phyloP scores from a whole-genome alignment of 306 rosid genomes.

The Gastrolobium bilobum region DNA sequence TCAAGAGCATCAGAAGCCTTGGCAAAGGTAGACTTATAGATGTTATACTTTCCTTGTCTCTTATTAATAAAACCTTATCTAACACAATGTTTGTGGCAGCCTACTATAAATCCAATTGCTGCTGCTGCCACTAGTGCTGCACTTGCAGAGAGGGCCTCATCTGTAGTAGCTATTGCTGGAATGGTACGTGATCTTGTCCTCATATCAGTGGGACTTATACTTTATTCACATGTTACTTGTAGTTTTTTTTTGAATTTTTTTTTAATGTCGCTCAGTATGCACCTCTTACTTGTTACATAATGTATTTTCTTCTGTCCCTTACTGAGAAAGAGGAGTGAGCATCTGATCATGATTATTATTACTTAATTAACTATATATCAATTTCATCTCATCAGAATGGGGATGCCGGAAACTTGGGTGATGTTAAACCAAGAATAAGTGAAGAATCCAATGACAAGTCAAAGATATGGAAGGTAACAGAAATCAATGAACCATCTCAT shows the following conservation, averaged over 20 bases:
- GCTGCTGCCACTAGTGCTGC: slow-evolving; percentile 73
- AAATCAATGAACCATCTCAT: slow-evolving; percentile 85
- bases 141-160: slow-evolving; percentile 77
- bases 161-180: slow-evolving; percentile 81
- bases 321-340: not conserved
- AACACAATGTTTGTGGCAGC: slow-evolving; percentile 63
- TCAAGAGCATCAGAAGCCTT: slow-evolving; percentile 84
- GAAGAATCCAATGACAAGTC: slow-evolving; percentile 98
- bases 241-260: not conserved
- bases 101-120: slow-evolving; percentile 78
- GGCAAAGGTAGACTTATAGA: slow-evolving; percentile 72
- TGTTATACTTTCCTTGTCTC: slow-evolving; percentile 12
- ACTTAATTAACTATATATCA: slow-evolving; percentile 15
- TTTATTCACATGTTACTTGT: slow-evolving; percentile 10
- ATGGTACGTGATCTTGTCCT: slow-evolving; percentile 74
- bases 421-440: slow-evolving; percentile 91
- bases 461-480: slow-evolving; percentile 97
- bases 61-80: slow-evolving; percentile 4
- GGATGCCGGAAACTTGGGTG: slow-evolving; percentile 85
- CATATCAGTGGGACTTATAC: slow-evolving; percentile 17
- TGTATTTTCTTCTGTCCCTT: not conserved
- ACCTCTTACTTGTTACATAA: not conserved
- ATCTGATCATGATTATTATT: not conserved
- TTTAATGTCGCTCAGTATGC: slow-evolving; percentile 9
- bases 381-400: slow-evolving; percentile 74